These are phyloP conservation scores for Cryphonectria nitschkei DNA, from an alignment of 2,329 filamentous ascomycete genomes.

Conservation along the genomic window DNA sequence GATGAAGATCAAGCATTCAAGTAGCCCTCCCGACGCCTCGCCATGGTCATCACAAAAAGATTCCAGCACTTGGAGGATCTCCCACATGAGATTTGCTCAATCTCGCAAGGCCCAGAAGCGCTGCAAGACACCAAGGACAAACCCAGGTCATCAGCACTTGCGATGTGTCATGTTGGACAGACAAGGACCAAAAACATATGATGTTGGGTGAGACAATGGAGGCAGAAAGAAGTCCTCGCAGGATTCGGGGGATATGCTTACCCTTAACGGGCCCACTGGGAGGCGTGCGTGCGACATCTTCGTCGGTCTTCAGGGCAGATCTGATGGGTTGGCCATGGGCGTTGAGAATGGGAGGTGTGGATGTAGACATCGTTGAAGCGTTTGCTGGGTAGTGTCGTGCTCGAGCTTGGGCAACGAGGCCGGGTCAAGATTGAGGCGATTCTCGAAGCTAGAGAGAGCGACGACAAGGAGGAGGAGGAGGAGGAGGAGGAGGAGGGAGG, in stretches of 20 bases:
- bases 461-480: neutral
- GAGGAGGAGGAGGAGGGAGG: neutral
- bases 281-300: constrained; percentile 21
- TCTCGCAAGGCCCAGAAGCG: constrained; percentile 10
- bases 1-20: constrained; percentile 1
- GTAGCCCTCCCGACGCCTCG: constrained; percentile 1
- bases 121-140: constrained; percentile 9
- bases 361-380: constrained; percentile 12
- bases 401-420: constrained; percentile 10
- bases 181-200: constrained; percentile 3
- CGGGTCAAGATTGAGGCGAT: neutral
- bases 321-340: constrained; percentile 27
- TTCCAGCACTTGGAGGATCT: neutral
- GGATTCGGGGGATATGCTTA: constrained; percentile 9
- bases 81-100: neutral
- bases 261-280: constrained; percentile 25
- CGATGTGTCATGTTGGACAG: neutral
- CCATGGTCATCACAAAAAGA: neutral
- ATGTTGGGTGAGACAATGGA: neutral
- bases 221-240: neutral
- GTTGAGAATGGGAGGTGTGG: constrained; percentile 26
- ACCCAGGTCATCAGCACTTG: constrained; percentile 1
- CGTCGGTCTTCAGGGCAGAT: constrained; percentile 29
- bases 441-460: neutral
- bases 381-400: neutral